Evolutionary conservation across 768 basidiomycete genomes (phyloP).

Genomic region (Pulveroboletus ravenelii): DNA sequence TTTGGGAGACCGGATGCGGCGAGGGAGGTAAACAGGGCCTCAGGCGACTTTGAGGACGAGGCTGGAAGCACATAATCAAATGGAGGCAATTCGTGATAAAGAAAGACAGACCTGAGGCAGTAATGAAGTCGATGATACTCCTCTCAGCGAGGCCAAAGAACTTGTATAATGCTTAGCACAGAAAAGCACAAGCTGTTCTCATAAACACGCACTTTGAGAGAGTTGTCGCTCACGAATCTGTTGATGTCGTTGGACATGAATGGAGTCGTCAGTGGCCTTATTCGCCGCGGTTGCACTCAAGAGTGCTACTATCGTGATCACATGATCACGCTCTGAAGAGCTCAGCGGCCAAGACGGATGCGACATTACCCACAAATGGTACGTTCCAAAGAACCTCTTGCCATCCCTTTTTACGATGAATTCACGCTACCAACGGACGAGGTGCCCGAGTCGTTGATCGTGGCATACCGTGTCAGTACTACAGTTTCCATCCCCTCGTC

Average conservation of each 20-base stretch:
- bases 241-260: conserved; percentile 61
- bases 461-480: no score
- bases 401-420: no score
- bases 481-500: no score
- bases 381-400: no score
- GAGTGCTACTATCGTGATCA: no score
- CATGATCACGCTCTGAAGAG: no score
- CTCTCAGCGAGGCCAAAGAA: conserved; percentile 81
- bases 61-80: conserved; percentile 34
- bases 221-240: conserved; percentile 76
- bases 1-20: conserved; percentile 76
- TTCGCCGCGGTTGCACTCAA: no score
- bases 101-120: conserved; percentile 65
- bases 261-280: neutral
- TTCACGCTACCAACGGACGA: no score
- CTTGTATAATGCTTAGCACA: conserved; percentile 33
- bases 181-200: neutral
- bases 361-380: no score
- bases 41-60: conserved; percentile 77
- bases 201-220: conserved; percentile 50
- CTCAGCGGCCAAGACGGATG: no score
- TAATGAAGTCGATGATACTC: conserved; percentile 81
- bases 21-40: conserved; percentile 72
- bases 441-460: no score
- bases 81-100: no score